Evolutionary conservation across 2,329 filamentous ascomycete species (phyloP).

Genomic region (Verticillium nubilum): DNA sequence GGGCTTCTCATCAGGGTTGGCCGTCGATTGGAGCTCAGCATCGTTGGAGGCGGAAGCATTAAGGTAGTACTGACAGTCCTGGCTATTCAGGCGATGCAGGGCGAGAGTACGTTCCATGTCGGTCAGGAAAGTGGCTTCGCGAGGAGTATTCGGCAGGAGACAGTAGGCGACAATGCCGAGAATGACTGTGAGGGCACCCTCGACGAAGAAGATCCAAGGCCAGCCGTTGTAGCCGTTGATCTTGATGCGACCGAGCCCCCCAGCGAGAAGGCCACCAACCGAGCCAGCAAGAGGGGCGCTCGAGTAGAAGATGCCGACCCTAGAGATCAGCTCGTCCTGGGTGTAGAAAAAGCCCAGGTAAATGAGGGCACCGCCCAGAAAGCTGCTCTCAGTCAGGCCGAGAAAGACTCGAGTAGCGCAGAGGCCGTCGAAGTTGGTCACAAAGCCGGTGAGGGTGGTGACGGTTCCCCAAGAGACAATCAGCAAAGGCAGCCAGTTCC

Average conservation of each 20-base stretch:
- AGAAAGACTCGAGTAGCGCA: slow-evolving; percentile 15
- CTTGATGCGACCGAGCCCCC: slow-evolving; percentile 5
- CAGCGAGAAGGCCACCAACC: slow-evolving; percentile 8
- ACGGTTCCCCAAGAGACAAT: slow-evolving; percentile 16
- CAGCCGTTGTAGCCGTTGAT: slow-evolving; percentile 7
- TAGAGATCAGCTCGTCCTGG: slow-evolving; percentile 14
- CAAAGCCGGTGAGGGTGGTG: slow-evolving; percentile 14
- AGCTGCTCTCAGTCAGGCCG: slow-evolving; percentile 16
- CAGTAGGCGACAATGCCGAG: slow-evolving; percentile 1
- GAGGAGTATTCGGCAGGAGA: slow-evolving; percentile 8
- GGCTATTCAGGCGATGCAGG: neutral
- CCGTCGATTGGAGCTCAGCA: slow-evolving; percentile 23
- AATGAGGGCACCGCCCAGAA: slow-evolving; percentile 16
- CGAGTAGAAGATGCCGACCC: slow-evolving; percentile 17
- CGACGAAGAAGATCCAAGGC: slow-evolving; percentile 15
- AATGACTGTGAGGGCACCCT: slow-evolving; percentile 7
- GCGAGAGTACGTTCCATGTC: slow-evolving; percentile 1
- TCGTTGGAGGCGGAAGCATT: neutral
- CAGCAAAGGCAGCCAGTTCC: slow-evolving; percentile 12
- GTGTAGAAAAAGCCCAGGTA: slow-evolving; percentile 21
- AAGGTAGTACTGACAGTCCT: slow-evolving; percentile 6
- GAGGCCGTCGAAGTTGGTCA: slow-evolving; percentile 14
- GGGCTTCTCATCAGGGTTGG: slow-evolving; percentile 47
- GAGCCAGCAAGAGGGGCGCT: slow-evolving; percentile 10
- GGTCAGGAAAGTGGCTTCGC: slow-evolving; percentile 5